Percentiles rank a stretch among this genome's conserved stretches.
phyloP scores from a whole-genome alignment of 2,329 filamentous ascomycete species.

The Ceratocystis cubensis region DNA sequence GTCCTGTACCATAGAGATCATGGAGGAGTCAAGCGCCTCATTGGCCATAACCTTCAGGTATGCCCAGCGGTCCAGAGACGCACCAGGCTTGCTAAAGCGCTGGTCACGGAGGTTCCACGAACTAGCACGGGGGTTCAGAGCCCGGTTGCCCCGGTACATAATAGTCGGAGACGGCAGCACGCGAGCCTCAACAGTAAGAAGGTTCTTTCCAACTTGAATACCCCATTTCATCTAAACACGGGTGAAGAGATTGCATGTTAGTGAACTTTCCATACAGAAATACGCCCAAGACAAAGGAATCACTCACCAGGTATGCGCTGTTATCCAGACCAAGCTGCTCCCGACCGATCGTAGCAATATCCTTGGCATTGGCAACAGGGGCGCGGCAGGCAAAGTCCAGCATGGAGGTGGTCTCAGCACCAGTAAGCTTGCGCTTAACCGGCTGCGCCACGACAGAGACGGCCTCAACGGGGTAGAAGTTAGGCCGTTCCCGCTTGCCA shows the following conservation, averaged over 20 bases:
- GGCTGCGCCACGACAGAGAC: constrained; percentile 51
- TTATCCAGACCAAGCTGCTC: constrained; percentile 44
- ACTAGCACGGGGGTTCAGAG: constrained; percentile 35
- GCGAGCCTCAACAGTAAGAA: constrained; percentile 62
- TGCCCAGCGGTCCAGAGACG: constrained; percentile 37
- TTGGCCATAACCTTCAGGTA: constrained; percentile 33
- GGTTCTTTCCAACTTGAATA: constrained; percentile 44
- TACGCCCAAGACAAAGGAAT: constrained; percentile 21
- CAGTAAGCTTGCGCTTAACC: constrained; percentile 43
- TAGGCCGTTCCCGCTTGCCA: constrained; percentile 43
- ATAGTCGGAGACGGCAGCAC: constrained; percentile 51
- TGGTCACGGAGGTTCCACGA: constrained; percentile 56
- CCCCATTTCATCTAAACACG: constrained; percentile 40
- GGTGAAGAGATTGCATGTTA: too few relatives aligned
- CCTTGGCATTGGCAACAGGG: constrained; percentile 53
- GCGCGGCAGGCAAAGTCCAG: constrained; percentile 57
- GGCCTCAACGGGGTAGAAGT: constrained; percentile 55
- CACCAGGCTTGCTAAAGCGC: constrained; percentile 42
- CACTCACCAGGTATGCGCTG: constrained; percentile 32
- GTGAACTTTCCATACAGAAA: background rate
- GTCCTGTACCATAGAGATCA: constrained; percentile 23
- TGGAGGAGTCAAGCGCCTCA: constrained; percentile 26
- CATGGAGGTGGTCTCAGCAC: constrained; percentile 54
- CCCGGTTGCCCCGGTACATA: constrained; percentile 36
- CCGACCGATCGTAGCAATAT: constrained; percentile 48